phyloP scores from a whole-genome alignment of 2,329 filamentous ascomycete species.

The Lachnellula occidentalis region DNA sequence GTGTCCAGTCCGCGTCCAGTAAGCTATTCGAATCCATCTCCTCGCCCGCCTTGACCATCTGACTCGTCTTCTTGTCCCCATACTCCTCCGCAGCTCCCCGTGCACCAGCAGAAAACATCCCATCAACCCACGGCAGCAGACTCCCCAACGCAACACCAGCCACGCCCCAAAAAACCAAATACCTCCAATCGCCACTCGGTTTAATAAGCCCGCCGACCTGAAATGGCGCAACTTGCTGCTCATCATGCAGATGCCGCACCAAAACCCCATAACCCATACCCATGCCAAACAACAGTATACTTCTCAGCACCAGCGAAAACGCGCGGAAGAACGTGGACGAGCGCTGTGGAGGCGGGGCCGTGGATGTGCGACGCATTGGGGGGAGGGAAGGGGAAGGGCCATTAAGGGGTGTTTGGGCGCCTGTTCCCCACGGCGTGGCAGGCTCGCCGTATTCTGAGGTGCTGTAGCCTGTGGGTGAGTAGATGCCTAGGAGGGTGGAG shows the following conservation, averaged over 20 bases:
- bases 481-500: constrained; percentile 88
- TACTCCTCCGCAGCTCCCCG: background rate
- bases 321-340: constrained; percentile 25
- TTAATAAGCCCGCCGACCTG: constrained; percentile 42
- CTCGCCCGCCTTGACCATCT: constrained; percentile 21
- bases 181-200: constrained; percentile 51
- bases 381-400: constrained; percentile 1
- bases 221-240: constrained; percentile 57
- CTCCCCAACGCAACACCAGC: constrained; percentile 74
- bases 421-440: constrained; percentile 72
- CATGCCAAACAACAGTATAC: constrained; percentile 65
- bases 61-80: constrained; percentile 17
- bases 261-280: constrained; percentile 80
- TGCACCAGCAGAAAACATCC: constrained; percentile 40
- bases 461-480: constrained; percentile 59
- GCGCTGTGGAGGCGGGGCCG: constrained; percentile 21
- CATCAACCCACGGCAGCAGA: constrained; percentile 78
- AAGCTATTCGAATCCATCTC: constrained; percentile 28
- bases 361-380: constrained; percentile 3
- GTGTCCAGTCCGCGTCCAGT: constrained; percentile 66
- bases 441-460: constrained; percentile 46
- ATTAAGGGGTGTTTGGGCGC: constrained; percentile 55
- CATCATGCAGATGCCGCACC: constrained; percentile 72
- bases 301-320: constrained; percentile 50
- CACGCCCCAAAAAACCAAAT: constrained; percentile 75